Conservation (phyloP, 176 grass and related monocot genomes). For the Avena eriantha region DNA sequence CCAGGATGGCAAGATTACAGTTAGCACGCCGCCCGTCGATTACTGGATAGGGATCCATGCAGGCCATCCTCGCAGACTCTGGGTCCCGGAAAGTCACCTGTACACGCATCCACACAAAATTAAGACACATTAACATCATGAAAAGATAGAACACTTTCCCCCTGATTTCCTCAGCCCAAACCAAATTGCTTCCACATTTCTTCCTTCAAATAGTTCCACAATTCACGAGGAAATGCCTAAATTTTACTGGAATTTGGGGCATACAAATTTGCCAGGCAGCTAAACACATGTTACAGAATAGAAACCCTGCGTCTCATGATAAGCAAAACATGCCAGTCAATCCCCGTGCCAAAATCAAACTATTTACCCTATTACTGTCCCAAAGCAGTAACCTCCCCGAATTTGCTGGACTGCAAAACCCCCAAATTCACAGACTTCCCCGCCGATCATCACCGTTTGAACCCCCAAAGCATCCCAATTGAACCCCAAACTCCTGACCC, state of each 20-base stretch:
- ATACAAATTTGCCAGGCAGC: background rate
- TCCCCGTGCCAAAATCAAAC: background rate
- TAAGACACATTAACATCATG: background rate
- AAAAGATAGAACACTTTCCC: background rate
- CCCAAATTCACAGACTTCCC: constrained; percentile 11
- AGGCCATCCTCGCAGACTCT: constrained; percentile 68
- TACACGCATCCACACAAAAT: constrained; percentile 10
- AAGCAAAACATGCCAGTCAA: background rate
- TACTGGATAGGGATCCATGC: constrained; percentile 64
- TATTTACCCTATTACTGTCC: background rate
- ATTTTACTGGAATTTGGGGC: background rate
- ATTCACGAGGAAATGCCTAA: background rate
- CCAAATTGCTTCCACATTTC: background rate
- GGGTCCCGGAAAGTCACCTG: constrained; percentile 78
- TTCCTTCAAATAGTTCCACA: background rate
- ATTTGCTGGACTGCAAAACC: background rate
- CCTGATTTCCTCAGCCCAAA: background rate
- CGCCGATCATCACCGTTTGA: background rate
- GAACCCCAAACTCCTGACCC: constrained; percentile 8
- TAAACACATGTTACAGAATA: background rate
- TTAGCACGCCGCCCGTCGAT: constrained; percentile 74
- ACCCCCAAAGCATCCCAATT: constrained; percentile 41
- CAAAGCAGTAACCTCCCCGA: background rate
- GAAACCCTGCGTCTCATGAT: background rate
- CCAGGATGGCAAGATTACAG: constrained; percentile 77